Evolutionary conservation across 371 early-diverging fungal genomes (phyloP).

Genomic region (Syncephalastrum monosporum): DNA sequence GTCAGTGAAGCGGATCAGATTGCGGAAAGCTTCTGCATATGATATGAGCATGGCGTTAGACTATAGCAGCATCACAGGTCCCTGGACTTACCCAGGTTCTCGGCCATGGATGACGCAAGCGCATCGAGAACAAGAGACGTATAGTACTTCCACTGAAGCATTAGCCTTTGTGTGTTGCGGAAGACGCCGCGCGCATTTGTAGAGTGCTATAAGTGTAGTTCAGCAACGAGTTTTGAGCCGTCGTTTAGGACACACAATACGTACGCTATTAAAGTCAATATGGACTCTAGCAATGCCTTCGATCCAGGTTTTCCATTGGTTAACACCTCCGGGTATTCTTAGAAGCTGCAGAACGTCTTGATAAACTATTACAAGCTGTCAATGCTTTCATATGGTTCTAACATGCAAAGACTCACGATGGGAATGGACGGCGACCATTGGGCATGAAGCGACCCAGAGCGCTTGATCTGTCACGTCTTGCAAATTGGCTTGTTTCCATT

Average conservation of each 20-base stretch:
- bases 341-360: slow-evolving; percentile 39
- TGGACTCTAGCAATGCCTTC: slow-evolving; percentile 21
- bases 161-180: slow-evolving; percentile 42
- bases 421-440: slow-evolving; percentile 28
- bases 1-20: too few species aligned
- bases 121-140: slow-evolving; percentile 43
- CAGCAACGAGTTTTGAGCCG: background rate
- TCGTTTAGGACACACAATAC: background rate
- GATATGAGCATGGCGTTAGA: too few species aligned
- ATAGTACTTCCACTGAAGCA: slow-evolving; percentile 57
- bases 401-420: background rate
- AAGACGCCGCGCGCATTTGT: slow-evolving; percentile 34
- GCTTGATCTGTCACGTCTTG: slow-evolving; percentile 35
- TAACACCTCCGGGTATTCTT: slow-evolving; percentile 21
- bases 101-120: slow-evolving; percentile 35
- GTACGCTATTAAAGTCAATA: background rate
- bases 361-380: slow-evolving; percentile 23
- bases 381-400: background rate
- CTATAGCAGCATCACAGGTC: too few species aligned
- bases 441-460: slow-evolving; percentile 56
- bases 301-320: slow-evolving; percentile 52
- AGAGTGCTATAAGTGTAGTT: background rate
- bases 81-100: slow-evolving; percentile 33
- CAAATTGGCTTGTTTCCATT: too few species aligned
- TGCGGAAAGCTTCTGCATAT: too few species aligned